phyloP scores from a whole-genome alignment of 2,329 filamentous ascomycete genomes.

The Arthrobotrys entomopaga region DNA sequence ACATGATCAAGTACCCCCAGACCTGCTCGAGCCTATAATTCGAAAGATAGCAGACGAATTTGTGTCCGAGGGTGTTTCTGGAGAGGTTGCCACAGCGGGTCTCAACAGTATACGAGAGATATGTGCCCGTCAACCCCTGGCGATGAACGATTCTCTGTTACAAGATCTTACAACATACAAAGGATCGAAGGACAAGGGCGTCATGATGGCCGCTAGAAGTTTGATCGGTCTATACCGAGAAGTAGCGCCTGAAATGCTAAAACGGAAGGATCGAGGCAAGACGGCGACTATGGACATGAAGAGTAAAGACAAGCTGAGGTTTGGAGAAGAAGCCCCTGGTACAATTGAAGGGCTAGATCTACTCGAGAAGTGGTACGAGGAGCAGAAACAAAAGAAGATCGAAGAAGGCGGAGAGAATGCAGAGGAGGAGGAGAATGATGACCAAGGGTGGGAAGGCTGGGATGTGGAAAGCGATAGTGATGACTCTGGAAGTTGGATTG shows the following conservation, averaged over 20 bases:
- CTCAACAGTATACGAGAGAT: conserved; percentile 95
- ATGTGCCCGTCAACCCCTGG: conserved; percentile 89
- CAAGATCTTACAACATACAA: conserved; percentile 96
- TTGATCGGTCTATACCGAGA: conserved; percentile 90
- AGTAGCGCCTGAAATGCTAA: conserved; percentile 86
- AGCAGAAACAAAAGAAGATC: conserved; percentile 74
- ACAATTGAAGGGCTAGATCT: conserved; percentile 92
- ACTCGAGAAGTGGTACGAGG: conserved; percentile 90
- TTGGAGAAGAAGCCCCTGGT: conserved; percentile 81
- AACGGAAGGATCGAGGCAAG: conserved; percentile 90
- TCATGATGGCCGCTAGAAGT: conserved; percentile 98
- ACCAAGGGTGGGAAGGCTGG: conserved; percentile 69
- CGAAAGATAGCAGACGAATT: conserved; percentile 99
- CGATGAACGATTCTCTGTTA: conserved; percentile 93
- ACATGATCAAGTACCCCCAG: conserved; percentile 89
- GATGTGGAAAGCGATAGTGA: conserved; percentile 84
- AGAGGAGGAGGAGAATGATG: conserved; percentile 69
- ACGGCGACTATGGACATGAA: conserved; percentile 84
- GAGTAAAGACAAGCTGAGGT: conserved; percentile 78
- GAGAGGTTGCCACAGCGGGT: conserved; percentile 89
- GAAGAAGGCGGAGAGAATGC: conserved; percentile 74
- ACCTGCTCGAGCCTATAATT: conserved; percentile 87
- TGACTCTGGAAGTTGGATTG: conserved; percentile 60
- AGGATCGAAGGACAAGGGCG: conserved; percentile 97
- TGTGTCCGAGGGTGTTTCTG: conserved; percentile 90